A percentile compares a stretch with the other conserved stretches of the same genome.
Evolutionary conservation across 2,329 filamentous ascomycete genomes (phyloP).

Genomic region (Trichophyton equinum): DNA sequence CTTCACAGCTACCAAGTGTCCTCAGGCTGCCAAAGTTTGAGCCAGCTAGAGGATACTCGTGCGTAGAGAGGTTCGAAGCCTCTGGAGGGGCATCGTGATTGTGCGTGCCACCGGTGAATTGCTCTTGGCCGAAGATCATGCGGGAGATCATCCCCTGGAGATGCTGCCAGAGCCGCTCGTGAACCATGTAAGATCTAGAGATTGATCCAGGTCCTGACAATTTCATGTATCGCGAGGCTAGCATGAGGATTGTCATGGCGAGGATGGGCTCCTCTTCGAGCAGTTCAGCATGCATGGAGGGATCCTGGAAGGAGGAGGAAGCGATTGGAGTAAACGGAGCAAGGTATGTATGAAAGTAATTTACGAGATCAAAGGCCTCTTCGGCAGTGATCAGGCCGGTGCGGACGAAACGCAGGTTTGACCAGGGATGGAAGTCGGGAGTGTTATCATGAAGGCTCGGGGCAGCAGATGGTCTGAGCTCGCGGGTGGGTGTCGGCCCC

Average conservation of each 20-base stretch:
- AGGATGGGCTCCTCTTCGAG: slow-evolving; percentile 81
- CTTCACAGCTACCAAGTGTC: slow-evolving; percentile 61
- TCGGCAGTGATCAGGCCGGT: slow-evolving; percentile 82
- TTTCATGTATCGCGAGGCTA: slow-evolving; percentile 66
- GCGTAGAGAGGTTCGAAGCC: slow-evolving; percentile 33
- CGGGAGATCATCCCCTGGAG: slow-evolving; percentile 80
- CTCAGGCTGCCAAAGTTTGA: slow-evolving; percentile 50
- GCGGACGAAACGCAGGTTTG: slow-evolving; percentile 71
- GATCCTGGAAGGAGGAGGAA: slow-evolving; percentile 67
- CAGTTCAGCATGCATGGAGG: slow-evolving; percentile 59
- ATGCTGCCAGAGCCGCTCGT: slow-evolving; percentile 81
- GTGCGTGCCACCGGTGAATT: slow-evolving; percentile 65
- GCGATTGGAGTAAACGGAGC: slow-evolving; percentile 80
- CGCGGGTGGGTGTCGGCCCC: neutral
- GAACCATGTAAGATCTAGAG: slow-evolving; percentile 69
- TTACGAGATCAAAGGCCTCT: slow-evolving; percentile 75
- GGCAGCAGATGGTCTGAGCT: slow-evolving; percentile 8
- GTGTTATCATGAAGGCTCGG: slow-evolving; percentile 9
- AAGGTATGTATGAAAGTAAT: slow-evolving; percentile 79
- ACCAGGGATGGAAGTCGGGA: slow-evolving; percentile 64
- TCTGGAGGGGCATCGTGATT: slow-evolving; percentile 46
- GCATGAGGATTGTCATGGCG: slow-evolving; percentile 73
- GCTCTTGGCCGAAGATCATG: slow-evolving; percentile 84
- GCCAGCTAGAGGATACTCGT: slow-evolving; percentile 13
- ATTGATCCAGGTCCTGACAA: slow-evolving; percentile 60